Evolutionary conservation across 345 rosid species (phyloP).

Genomic region (Gossypium mustelinum): DNA sequence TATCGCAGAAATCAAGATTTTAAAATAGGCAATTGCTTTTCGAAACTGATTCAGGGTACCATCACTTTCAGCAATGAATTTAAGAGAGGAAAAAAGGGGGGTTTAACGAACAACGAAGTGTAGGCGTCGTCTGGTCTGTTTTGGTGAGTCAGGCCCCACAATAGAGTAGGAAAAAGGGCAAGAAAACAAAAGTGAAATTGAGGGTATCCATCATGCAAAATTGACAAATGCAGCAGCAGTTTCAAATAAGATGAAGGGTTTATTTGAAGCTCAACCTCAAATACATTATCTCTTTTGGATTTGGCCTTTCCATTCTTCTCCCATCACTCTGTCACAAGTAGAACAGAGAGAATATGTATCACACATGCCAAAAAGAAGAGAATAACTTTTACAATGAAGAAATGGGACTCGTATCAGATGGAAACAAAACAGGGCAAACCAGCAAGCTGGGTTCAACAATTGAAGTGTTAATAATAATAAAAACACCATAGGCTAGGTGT

Average conservation of each 20-base stretch:
- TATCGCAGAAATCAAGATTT: neutral
- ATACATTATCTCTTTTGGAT: neutral
- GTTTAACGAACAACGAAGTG: neutral
- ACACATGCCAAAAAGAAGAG: neutral
- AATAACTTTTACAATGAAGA: neutral
- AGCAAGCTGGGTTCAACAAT: slow-evolving; percentile 15
- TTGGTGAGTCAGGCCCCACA: slow-evolving; percentile 6
- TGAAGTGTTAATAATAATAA: neutral
- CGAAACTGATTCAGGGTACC: slow-evolving; percentile 7
- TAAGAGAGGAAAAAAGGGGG: neutral
- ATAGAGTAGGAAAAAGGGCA: neutral
- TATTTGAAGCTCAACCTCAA: slow-evolving; percentile 12
- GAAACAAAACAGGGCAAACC: neutral
- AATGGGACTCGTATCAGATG: neutral
- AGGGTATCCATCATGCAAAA: slow-evolving; percentile 3
- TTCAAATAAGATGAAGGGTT: neutral
- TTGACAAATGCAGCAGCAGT: neutral
- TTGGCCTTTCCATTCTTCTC: neutral
- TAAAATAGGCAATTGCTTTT: neutral
- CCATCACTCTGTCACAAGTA: neutral
- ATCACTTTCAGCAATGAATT: slow-evolving; percentile 6
- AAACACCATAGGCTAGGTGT: neutral
- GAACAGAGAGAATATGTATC: neutral
- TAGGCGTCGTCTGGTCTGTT: neutral
- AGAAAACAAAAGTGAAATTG: neutral